Evolutionary conservation across 257 asterid genomes (phyloP), one percentile per base, ranked within the genome.

Genomic region (Capsicum chinense): DNA sequence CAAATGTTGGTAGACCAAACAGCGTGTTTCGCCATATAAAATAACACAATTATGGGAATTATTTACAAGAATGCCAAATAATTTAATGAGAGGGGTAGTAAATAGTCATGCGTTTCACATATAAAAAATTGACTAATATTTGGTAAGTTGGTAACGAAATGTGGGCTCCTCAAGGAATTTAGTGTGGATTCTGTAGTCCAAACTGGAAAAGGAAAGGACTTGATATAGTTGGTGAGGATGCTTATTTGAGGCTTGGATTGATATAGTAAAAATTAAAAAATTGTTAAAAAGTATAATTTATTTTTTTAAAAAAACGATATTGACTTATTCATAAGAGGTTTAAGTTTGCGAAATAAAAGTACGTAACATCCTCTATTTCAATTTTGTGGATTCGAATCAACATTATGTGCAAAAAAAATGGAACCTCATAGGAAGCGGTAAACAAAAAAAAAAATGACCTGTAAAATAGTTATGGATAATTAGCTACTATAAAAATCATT

Each of bases 1-100:
- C 33, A 26, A 26, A 54, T 52, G 81, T 76, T 54, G 81, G 81
- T 21, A 76, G 81, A 54, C 81, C 81, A 76, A 76, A 52, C 64
- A 76, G 14, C 81, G 48, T 76, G 81, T 76, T 76, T 21, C 42
- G 64, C 19, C 63, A 48, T 13, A 26, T 8, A 21, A 26, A 76
- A 54, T 52, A 68, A 35, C 64, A 7, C 19, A 54, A 54, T 52
- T 2, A 48, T 76, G 3, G 81, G 19, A 76, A 21, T 35, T 76
- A 76, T 76, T 54, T 54, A 76, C 81, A 26, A 26, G 50, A 54
- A 52, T 76, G 81, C 63, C 62, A 54, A 54, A 26, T 26, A 12
- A 26, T 52, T 76, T 26, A 76, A 76, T 26, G 63, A 26, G 7
- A 26, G 9, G 13, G 26, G 7, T 50, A 21, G n/a, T 26, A 16